phyloP scores from a whole-genome alignment of 148 eudicot genomes.

The Amaranthus hypochondriacus region DNA sequence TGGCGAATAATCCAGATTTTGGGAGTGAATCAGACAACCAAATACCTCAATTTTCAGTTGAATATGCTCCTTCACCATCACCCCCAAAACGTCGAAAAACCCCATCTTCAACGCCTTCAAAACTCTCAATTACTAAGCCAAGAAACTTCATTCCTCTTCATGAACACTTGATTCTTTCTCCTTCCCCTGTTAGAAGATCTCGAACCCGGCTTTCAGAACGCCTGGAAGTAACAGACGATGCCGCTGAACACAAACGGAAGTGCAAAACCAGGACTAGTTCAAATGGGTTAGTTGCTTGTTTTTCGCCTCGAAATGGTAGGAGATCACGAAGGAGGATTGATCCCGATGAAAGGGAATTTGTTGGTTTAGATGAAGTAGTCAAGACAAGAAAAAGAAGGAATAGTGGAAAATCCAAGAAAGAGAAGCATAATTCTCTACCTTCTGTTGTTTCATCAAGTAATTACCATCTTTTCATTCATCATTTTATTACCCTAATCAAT shows the following conservation, averaged over 20 bases:
- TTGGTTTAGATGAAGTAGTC: conserved; percentile 41
- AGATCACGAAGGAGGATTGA: conserved; percentile 54
- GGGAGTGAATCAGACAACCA: conserved; percentile 26
- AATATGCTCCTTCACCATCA: conserved; percentile 45
- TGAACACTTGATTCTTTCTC: conserved; percentile 70
- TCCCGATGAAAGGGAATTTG: conserved; percentile 55
- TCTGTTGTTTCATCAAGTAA: conserved; percentile 46
- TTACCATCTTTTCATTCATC: conserved; percentile 6
- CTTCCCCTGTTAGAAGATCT: conserved; percentile 55
- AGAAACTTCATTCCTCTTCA: conserved; percentile 44
- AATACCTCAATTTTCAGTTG: conserved; percentile 44
- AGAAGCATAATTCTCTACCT: conserved; percentile 33
- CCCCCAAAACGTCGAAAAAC: conserved; percentile 28
- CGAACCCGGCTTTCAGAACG: conserved; percentile 52
- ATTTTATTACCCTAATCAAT: background rate
- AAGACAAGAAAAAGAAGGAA: conserved; percentile 54
- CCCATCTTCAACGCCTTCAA: conserved; percentile 41
- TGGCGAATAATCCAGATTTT: conserved; percentile 18
- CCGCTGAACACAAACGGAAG: conserved; percentile 34
- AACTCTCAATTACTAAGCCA: conserved; percentile 34
- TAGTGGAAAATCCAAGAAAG: conserved; percentile 54
- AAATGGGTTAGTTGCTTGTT: conserved; percentile 25
- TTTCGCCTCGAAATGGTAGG: conserved; percentile 51
- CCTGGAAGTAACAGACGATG: conserved; percentile 44
- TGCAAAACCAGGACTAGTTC: conserved; percentile 36